Conservation (phyloP, 768 basidiomycete genomes). For the Gyrodon lividus region DNA sequence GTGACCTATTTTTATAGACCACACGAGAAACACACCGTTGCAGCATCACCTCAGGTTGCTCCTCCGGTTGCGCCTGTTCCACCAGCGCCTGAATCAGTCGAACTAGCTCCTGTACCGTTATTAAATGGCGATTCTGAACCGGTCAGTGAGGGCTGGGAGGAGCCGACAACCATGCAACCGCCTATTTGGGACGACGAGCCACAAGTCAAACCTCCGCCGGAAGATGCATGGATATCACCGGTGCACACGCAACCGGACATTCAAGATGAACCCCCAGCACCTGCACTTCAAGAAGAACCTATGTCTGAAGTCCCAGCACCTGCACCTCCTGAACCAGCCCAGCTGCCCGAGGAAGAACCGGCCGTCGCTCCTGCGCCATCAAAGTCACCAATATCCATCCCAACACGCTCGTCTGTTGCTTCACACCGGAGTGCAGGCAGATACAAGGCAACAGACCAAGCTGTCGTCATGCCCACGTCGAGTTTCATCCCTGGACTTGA, state of each 20-base stretch:
- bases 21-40: conserved; percentile 60
- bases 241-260: conserved; percentile 27
- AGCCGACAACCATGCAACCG: conserved; percentile 66
- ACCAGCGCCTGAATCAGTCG: conserved; percentile 24
- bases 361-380: conserved; percentile 36
- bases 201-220: conserved; percentile 34
- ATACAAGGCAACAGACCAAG: conserved; percentile 73
- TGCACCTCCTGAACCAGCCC: conserved; percentile 19
- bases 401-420: conserved; percentile 50
- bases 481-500: conserved; percentile 62
- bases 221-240: conserved; percentile 33
- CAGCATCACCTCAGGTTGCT: conserved; percentile 36
- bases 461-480: conserved; percentile 75
- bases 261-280: conserved; percentile 14
- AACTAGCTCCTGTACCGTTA: conserved; percentile 28
- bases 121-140: conserved; percentile 35
- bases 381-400: conserved; percentile 44
- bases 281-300: conserved; percentile 35
- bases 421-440: conserved; percentile 59
- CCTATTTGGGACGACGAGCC: conserved; percentile 76
- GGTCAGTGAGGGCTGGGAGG: conserved; percentile 57
- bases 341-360: conserved; percentile 22
- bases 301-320: conserved; percentile 20
- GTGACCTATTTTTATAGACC: conserved; percentile 39
- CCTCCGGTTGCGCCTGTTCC: conserved; percentile 23